These are phyloP conservation scores for Ochromonadaceae sp. DNA, from an alignment of 352 stramenopile species.

Conservation along the genomic window DNA sequence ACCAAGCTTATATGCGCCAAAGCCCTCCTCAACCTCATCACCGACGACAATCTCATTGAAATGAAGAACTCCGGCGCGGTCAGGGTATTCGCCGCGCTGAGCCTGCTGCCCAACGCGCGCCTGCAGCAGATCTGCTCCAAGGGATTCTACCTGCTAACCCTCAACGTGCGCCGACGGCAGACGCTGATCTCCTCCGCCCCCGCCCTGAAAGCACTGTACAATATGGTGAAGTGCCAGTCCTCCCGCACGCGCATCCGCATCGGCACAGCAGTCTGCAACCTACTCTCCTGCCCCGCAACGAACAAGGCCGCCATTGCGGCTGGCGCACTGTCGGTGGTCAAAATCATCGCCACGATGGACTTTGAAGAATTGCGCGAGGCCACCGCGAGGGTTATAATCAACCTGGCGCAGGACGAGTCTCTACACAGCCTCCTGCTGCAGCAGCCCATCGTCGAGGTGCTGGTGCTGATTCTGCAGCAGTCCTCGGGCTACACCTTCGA, in stretches of 20 bases:
- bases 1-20: conserved; percentile 7
- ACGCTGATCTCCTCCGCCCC: not conserved
- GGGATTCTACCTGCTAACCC: conserved; percentile 5
- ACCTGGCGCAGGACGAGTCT: not conserved
- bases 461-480: conserved; percentile 10
- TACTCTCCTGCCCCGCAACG: not conserved
- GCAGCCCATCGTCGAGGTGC: conserved; percentile 3
- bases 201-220: not conserved
- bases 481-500: not conserved
- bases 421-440: not conserved
- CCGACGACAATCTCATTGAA: not conserved
- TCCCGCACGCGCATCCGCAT: not conserved
- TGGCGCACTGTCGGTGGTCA: not conserved
- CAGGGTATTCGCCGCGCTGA: not conserved
- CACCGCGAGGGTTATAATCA: not conserved
- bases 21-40: conserved; percentile 8
- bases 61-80: conserved; percentile 2
- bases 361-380: conserved; percentile 1
- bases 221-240: not conserved
- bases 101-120: not conserved
- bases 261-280: not conserved
- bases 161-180: not conserved
- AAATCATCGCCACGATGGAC: conserved; percentile 17
- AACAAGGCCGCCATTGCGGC: not conserved
- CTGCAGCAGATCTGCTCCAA: conserved; percentile 5